Conservation (phyloP, 345 rosid genomes). For the Rhizophora mangle region DNA sequence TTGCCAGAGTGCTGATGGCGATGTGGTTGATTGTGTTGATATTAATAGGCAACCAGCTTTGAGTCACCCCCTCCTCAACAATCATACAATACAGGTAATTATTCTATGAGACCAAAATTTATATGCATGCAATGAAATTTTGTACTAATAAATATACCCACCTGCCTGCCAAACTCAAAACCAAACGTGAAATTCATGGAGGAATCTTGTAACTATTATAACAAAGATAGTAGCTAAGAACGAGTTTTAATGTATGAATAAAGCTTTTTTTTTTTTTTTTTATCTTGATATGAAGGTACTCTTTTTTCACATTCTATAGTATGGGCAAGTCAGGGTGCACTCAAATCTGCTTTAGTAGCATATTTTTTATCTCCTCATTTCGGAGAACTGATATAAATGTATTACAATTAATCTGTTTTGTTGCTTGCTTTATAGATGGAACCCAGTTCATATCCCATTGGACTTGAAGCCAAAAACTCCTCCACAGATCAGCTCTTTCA, state of each 20-base stretch:
- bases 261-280: too few relatives aligned
- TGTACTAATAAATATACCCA: too few relatives aligned
- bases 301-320: too few relatives aligned
- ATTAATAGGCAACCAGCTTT: slow-evolving; percentile 34
- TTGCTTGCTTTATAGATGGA: slow-evolving; percentile 15
- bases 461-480: background rate
- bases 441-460: slow-evolving; percentile 16
- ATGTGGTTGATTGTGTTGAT: slow-evolving; percentile 29
- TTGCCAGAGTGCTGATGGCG: slow-evolving; percentile 14
- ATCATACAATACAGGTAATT: slow-evolving; percentile 21
- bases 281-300: too few relatives aligned
- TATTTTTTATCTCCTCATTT: too few relatives aligned
- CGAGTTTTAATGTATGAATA: too few relatives aligned
- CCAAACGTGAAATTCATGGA: too few relatives aligned
- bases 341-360: background rate
- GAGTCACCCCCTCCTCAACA: slow-evolving; percentile 30
- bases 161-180: too few relatives aligned
- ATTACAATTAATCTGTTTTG: background rate
- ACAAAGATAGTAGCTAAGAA: too few relatives aligned
- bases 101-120: background rate
- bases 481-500: slow-evolving; percentile 1
- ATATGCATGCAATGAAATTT: background rate
- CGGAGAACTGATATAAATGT: too few relatives aligned
- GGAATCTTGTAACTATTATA: too few relatives aligned
- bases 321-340: too few relatives aligned